Conservation (phyloP, 257 asterid genomes). For the Gynochthodes officinalis region DNA sequence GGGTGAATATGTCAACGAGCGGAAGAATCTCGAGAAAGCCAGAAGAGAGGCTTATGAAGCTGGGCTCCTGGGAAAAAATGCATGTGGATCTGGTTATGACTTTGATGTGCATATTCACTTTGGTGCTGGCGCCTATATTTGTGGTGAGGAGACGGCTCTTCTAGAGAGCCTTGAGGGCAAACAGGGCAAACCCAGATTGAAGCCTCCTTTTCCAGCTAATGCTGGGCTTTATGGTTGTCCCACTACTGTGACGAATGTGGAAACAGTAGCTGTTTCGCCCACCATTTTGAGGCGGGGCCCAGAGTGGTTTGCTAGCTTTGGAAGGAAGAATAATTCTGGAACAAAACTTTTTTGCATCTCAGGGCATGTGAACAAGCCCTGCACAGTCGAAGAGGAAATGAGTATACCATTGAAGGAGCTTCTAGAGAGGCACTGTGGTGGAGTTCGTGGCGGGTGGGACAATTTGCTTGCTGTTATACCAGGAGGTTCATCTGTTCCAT, state of each 20-base stretch:
- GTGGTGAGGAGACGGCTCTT: conserved; percentile 99
- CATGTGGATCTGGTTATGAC: conserved; percentile 96
- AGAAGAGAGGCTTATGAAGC: conserved; percentile 91
- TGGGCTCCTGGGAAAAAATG: conserved; percentile 88
- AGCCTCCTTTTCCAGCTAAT: conserved; percentile 99
- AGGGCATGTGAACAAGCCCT: conserved; percentile 97
- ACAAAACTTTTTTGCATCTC: conserved; percentile 91
- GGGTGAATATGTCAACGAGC: conserved; percentile 95
- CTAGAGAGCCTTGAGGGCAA: conserved; percentile 99
- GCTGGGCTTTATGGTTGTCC: conserved; percentile 98
- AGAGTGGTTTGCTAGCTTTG: conserved; percentile 95
- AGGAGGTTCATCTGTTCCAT: conserved; percentile 95
- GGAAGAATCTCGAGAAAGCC: conserved; percentile 79
- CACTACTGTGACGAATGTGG: conserved; percentile 93
- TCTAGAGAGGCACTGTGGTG: conserved; percentile 92
- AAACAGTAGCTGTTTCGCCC: conserved; percentile 97
- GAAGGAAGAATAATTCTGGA: conserved; percentile 93
- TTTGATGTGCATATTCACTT: conserved; percentile 93
- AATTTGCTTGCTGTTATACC: conserved; percentile 93
- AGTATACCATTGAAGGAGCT: conserved; percentile 91
- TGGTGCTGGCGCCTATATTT: conserved; percentile 97
- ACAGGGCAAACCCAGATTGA: conserved; percentile 96
- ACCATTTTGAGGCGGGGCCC: conserved; percentile 98
- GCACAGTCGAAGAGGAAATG: conserved; percentile 99
- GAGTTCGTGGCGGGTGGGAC: conserved; percentile 99